Conservation (phyloP, 2,329 filamentous ascomycete genomes). For the Talaromyces verruculosus region DNA sequence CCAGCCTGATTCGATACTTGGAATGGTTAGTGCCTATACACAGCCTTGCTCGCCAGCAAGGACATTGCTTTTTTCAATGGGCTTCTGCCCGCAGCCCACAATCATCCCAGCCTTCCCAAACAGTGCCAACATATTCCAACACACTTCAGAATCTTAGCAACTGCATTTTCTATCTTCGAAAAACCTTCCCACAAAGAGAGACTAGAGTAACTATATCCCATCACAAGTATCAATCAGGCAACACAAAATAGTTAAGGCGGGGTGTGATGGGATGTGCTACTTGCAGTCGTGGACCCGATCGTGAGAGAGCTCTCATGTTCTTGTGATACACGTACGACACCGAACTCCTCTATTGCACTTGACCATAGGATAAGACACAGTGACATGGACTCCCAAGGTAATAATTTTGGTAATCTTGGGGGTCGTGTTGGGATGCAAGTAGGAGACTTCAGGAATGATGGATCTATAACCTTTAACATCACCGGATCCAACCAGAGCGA, state of each 20-base stretch:
- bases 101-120: not conserved
- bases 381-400: not conserved
- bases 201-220: not conserved
- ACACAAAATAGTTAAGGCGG: not conserved
- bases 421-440: not conserved
- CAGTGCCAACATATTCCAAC: not conserved
- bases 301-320: not conserved
- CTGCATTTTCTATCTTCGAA: not conserved
- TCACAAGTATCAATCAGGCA: not conserved
- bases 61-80: not conserved
- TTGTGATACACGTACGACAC: not conserved
- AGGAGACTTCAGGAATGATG: not conserved
- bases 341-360: not conserved
- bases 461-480: not conserved
- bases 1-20: not conserved
- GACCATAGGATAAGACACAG: not conserved
- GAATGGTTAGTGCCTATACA: not conserved
- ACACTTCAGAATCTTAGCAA: not conserved
- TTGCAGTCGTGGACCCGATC: constrained; percentile 12
- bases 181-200: not conserved
- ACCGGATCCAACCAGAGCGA: not conserved
- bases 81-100: too few species aligned
- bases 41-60: not conserved
- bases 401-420: not conserved
- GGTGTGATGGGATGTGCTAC: not conserved